Evolutionary conservation across 2,329 filamentous ascomycete species (phyloP), one percentile per base, ranked within the genome.

Genomic region (Aspergillus chevalieri): DNA sequence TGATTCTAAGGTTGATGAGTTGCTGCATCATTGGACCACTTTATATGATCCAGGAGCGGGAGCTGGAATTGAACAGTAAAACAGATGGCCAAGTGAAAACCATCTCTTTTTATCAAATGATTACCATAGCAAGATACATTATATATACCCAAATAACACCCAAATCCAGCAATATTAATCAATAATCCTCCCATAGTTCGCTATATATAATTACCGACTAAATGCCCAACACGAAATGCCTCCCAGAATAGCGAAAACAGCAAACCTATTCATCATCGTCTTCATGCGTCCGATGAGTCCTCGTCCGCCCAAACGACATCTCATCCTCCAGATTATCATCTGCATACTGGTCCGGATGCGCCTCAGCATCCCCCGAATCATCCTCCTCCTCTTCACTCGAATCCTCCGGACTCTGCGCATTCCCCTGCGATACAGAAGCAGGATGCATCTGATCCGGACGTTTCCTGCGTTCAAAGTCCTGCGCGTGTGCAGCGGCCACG

Each of bases 391-490:
- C 68, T 38, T 73, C 69, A 21, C 63, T 71, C 1, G 66, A 65
- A 30, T 66, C 69, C 15, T 73, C 67, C 6, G 65, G 64, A 10
- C 52, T 53, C 14, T 64, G 60, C 12, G 65, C 62, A 17, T 69
- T 64, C 6, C 64, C 62, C 28, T 59, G 62, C 3, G 67, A 60
- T 6, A 69, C 64, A 26, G 60, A 63, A 15, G 66, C 65, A 7
- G 63, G 65, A 3, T 63, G 61, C 12, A 74, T 64, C 10, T 73
- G 64, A 33, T 75, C 74, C 0, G 77, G 76, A 24, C 74, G 78
- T 54, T 82, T 79, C 66, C 82, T 87, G 73, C 93, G 86, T 70
- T 94, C 87, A 66, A 96, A 97, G 70, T 97, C 92, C 66, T 95
- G 86, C 52, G 82, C 86, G 66, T 97, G 93, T 5, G 92, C 92